phyloP scores from a whole-genome alignment of 1,139 yeast genomes.

The Hyphopichia buzzinii region DNA sequence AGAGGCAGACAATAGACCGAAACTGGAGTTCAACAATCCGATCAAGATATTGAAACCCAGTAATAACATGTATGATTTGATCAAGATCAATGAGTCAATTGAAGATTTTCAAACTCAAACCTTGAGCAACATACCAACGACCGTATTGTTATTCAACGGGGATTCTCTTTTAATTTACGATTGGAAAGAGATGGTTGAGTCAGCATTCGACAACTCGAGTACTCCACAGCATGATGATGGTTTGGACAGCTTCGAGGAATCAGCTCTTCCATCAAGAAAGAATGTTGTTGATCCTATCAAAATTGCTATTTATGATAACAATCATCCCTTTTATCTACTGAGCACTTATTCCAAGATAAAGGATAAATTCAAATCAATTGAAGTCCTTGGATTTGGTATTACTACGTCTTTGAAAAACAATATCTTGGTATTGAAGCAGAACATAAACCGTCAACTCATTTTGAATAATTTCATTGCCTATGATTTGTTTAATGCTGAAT shows the following conservation, averaged over 20 bases:
- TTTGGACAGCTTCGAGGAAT: constrained; percentile 19
- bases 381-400: constrained; percentile 37
- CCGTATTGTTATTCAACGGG: constrained; percentile 30
- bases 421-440: constrained; percentile 23
- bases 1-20: neutral
- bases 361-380: constrained; percentile 13
- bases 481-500: constrained; percentile 27
- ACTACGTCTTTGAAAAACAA: constrained; percentile 17
- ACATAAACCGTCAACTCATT: constrained; percentile 30
- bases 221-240: constrained; percentile 17
- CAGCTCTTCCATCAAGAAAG: constrained; percentile 2
- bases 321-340: constrained; percentile 25
- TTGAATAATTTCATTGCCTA: constrained; percentile 39
- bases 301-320: constrained; percentile 22
- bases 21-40: constrained; percentile 9
- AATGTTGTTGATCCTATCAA: constrained; percentile 23
- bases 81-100: constrained; percentile 28
- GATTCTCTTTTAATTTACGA: constrained; percentile 29
- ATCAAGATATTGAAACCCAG: constrained; percentile 15
- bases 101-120: constrained; percentile 31
- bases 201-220: constrained; percentile 18
- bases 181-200: constrained; percentile 27
- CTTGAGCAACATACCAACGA: constrained; percentile 13
- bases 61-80: constrained; percentile 38
- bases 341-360: neutral